Percentiles rank a stretch among this genome's conserved stretches.
Evolutionary conservation across 2,329 filamentous ascomycete species (phyloP).

Genomic region (Sphaerulina vaccinii): DNA sequence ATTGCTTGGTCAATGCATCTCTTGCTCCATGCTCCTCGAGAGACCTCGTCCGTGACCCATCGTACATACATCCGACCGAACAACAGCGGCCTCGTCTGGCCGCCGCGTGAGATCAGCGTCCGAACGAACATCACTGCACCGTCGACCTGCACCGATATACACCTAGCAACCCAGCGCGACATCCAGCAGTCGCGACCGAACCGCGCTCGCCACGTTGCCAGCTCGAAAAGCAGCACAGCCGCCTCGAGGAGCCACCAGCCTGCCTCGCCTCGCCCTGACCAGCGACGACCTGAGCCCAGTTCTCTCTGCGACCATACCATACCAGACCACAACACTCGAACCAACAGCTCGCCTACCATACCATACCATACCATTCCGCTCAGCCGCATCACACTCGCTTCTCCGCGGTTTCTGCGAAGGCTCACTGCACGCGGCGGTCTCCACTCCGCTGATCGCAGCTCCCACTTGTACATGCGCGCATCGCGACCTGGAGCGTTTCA

Average conservation of each 20-base stretch:
- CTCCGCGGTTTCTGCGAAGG: constrained; percentile 2
- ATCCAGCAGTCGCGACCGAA: constrained; percentile 12
- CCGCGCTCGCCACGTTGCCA: constrained; percentile 14
- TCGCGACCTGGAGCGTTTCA: constrained; percentile 22
- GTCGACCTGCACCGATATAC: not conserved
- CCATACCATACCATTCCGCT: not conserved
- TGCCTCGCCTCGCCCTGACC: not conserved
- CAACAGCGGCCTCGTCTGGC: not conserved
- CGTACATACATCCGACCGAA: not conserved
- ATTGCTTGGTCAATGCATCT: not conserved
- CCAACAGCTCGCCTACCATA: not conserved
- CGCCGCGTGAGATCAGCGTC: not conserved
- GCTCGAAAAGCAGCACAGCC: constrained; percentile 9
- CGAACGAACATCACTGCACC: not conserved
- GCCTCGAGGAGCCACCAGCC: not conserved
- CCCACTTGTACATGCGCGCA: constrained; percentile 20
- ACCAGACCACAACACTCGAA: constrained; percentile 2
- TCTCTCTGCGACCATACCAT: not conserved
- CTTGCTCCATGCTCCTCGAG: not conserved
- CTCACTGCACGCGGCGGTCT: constrained; percentile 1
- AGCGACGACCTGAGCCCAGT: not conserved
- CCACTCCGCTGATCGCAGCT: constrained; percentile 6
- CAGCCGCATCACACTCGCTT: constrained; percentile 1
- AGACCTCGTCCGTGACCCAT: not conserved
- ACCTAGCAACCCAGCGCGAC: not conserved